Base-by-base conservation (phyloP, 441 rosid species). In the Geranium incanum region DNA sequence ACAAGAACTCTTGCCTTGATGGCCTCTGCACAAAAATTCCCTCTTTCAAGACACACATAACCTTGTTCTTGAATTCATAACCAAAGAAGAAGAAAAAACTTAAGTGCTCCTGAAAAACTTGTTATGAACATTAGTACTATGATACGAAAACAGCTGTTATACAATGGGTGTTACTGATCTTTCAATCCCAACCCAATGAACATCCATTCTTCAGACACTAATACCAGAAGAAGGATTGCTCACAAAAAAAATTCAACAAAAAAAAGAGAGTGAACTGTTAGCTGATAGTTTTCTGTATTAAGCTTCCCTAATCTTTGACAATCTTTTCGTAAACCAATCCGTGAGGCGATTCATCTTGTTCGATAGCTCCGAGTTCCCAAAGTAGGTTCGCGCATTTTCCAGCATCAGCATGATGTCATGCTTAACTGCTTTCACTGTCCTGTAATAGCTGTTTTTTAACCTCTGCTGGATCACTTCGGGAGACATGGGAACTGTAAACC, bases 401-500 rank as follows among this genome's bases (percentile, higher is more conserved):
- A 88, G 75, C 92, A 88, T 86, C 72, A 82, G 81, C 5, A 39
- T 73, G 66, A 88, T 59, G 77, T 89, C 93, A 70, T 83, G 86
- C 78, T 83, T 82, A 71, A 82, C 85, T 0, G 89, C 88, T 60
- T 84, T 87, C 16, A 77, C 55, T 41, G 81, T 88, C 76, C 95
- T 83, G 75, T 88, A 89, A 73, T 89, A 89, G 74, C 81, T 75
- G 69, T 80, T 89, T 81, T 76, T 81, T 78, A 89, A 70, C 81
- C 95, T 88, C 80, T 66, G 71, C 75, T 78, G 87, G 75, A 89
- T 86, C 80, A 87, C 76, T 72, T 82, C 87, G 0, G 92, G 92
- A 78, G 81, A 82, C 74, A 89, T 69, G 15, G 90, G 87, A 71
- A 87, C 91, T 5, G 92, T 87, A 74, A 86, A 89, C 86, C 92